Conservation (phyloP, 306 rosid genomes). For the Mimosa pudica region DNA sequence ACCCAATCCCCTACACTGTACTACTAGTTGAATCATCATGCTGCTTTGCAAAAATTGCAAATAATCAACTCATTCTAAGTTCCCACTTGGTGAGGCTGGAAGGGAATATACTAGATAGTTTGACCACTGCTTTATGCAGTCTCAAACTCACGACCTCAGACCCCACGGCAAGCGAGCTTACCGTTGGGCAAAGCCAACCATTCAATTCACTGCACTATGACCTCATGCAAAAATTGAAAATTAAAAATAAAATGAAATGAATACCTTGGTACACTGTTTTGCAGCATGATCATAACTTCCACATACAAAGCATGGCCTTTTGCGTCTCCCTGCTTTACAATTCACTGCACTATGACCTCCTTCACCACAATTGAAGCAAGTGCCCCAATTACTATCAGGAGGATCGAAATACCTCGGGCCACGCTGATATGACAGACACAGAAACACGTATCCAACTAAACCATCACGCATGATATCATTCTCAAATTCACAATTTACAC, state of each 20-base stretch:
- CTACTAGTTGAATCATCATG: too few species aligned
- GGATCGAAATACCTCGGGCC: slow-evolving; percentile 99
- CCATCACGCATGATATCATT: slow-evolving; percentile 40
- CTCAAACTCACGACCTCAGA: too few species aligned
- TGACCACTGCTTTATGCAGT: too few species aligned
- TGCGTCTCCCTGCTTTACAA: slow-evolving; percentile 66
- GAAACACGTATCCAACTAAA: slow-evolving; percentile 50
- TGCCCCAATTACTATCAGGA: slow-evolving; percentile 81
- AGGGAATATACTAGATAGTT: too few species aligned
- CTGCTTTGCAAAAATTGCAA: too few species aligned
- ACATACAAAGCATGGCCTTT: slow-evolving; percentile 87
- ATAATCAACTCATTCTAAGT: too few species aligned
- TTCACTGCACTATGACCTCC: slow-evolving; percentile 84
- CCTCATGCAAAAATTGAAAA: neutral
- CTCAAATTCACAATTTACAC: slow-evolving; percentile 44
- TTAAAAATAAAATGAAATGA: neutral
- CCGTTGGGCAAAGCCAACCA: too few species aligned
- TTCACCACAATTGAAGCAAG: slow-evolving; percentile 90
- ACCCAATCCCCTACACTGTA: neutral
- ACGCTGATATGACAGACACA: slow-evolving; percentile 67
- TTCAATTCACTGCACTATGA: too few species aligned
- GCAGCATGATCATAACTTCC: slow-evolving; percentile 86
- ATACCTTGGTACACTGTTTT: slow-evolving; percentile 71
- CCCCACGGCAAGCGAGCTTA: too few species aligned
- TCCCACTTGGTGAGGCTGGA: too few species aligned